phyloP scores from a whole-genome alignment of 176 grass and related monocot genomes.

The Oryza longistaminata region DNA sequence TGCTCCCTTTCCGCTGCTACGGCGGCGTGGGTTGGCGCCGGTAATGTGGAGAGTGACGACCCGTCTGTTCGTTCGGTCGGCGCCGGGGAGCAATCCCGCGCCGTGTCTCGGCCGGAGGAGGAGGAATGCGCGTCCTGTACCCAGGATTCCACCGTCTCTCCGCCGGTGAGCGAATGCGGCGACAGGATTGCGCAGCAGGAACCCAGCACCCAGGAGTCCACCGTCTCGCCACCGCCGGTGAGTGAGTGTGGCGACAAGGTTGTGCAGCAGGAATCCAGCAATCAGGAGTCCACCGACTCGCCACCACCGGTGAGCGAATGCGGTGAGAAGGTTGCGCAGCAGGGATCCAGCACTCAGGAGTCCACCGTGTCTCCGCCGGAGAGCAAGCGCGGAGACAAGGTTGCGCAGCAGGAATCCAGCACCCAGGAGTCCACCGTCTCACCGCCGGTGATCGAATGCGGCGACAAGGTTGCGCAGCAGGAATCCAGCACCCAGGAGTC shows the following conservation, averaged over 20 bases:
- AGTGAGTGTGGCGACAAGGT: not conserved
- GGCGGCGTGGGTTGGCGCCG: not conserved
- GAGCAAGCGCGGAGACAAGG: too few relatives aligned
- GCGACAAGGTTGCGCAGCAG: too few relatives aligned
- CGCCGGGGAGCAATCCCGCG: conserved; percentile 3
- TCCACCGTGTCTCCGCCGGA: too few relatives aligned
- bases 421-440: too few relatives aligned
- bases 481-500: too few relatives aligned
- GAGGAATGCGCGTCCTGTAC: not conserved
- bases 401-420: too few relatives aligned
- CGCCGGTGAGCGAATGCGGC: not conserved
- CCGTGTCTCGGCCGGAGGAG: not conserved
- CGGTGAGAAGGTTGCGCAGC: not conserved
- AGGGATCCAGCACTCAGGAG: too few relatives aligned
- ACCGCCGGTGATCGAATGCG: too few relatives aligned
- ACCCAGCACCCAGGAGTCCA: conserved; percentile 18
- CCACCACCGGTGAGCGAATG: not conserved
- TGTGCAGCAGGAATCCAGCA: not conserved
- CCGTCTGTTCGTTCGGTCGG: not conserved
- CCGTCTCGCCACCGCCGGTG: not conserved
- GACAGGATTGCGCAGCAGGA: not conserved
- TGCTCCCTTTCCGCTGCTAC: not conserved
- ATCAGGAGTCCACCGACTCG: conserved; percentile 19
- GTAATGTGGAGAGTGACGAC: not conserved
- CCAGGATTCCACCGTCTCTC: conserved; percentile 21